Evolutionary conservation across 305 asterid genomes (phyloP).

Genomic region (Rubia peregrina): DNA sequence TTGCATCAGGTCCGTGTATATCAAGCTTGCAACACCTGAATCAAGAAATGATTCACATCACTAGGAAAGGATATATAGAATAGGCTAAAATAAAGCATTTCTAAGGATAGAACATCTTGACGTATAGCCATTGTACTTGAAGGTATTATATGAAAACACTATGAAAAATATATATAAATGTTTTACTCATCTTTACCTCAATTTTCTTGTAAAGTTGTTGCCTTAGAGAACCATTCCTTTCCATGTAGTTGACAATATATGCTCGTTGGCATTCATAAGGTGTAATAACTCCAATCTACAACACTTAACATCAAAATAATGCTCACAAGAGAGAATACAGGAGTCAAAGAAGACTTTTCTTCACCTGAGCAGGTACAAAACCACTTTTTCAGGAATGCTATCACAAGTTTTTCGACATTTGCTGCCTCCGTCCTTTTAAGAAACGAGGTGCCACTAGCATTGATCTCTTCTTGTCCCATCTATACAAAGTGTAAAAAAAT

Average conservation of each 20-base stretch:
- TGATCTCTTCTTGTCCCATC: slow-evolving; percentile 99
- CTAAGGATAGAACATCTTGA: background rate
- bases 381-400: slow-evolving; percentile 97
- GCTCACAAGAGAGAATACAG: background rate
- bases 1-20: slow-evolving; percentile 72
- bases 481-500: slow-evolving; percentile 23
- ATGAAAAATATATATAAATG: too few relatives aligned
- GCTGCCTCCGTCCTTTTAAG: slow-evolving; percentile 98
- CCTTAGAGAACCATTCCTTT: slow-evolving; percentile 91
- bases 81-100: background rate
- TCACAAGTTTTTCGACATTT: slow-evolving; percentile 94
- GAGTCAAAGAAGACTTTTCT: background rate
- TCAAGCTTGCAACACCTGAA: slow-evolving; percentile 94
- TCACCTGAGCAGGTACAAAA: slow-evolving; percentile 93
- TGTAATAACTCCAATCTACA: slow-evolving; percentile 95
- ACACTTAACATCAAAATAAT: slow-evolving; percentile 10
- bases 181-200: slow-evolving; percentile 54
- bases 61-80: slow-evolving; percentile 15
- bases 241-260: slow-evolving; percentile 93
- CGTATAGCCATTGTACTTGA: background rate
- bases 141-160: too few relatives aligned
- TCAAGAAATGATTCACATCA: slow-evolving; percentile 25
- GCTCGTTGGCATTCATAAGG: slow-evolving; percentile 99
- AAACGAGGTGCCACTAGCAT: slow-evolving; percentile 98
- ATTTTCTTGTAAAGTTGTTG: slow-evolving; percentile 98